These are phyloP conservation scores for Gyromitra esculenta DNA, from an alignment of 2,329 filamentous ascomycete species.

Conservation along the genomic window DNA sequence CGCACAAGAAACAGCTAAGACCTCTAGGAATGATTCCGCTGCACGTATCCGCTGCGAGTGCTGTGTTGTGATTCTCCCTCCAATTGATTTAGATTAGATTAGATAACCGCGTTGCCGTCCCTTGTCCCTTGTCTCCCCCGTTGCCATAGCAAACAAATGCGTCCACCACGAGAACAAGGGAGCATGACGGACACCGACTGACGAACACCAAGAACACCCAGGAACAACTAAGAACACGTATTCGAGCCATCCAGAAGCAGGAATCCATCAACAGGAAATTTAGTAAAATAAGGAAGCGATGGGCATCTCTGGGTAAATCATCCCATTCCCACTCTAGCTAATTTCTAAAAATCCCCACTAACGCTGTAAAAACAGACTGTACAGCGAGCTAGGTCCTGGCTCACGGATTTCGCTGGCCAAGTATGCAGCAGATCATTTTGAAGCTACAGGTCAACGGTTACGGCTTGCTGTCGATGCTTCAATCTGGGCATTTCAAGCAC, in stretches of 20 bases:
- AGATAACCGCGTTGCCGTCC: slow-evolving; percentile 36
- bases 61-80: slow-evolving; percentile 8
- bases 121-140: slow-evolving; percentile 16
- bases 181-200: neutral
- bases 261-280: neutral
- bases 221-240: neutral
- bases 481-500: slow-evolving; percentile 96
- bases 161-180: slow-evolving; percentile 5
- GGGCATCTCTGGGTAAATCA: slow-evolving; percentile 48
- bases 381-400: slow-evolving; percentile 85
- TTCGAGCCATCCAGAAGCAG: slow-evolving; percentile 9
- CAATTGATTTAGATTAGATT: slow-evolving; percentile 7
- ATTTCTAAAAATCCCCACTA: slow-evolving; percentile 1
- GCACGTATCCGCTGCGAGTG: slow-evolving; percentile 17
- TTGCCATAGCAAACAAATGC: slow-evolving; percentile 52
- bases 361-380: slow-evolving; percentile 70
- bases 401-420: slow-evolving; percentile 82
- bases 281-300: slow-evolving; percentile 18
- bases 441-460: slow-evolving; percentile 75
- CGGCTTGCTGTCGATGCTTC: slow-evolving; percentile 92
- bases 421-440: slow-evolving; percentile 79
- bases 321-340: neutral
- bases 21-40: neutral
- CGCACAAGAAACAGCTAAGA: neutral
- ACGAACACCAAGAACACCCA: no score